Evolutionary conservation across 176 grass and related monocot genomes (phyloP).

Genomic region (Rhynchospora pubera): DNA sequence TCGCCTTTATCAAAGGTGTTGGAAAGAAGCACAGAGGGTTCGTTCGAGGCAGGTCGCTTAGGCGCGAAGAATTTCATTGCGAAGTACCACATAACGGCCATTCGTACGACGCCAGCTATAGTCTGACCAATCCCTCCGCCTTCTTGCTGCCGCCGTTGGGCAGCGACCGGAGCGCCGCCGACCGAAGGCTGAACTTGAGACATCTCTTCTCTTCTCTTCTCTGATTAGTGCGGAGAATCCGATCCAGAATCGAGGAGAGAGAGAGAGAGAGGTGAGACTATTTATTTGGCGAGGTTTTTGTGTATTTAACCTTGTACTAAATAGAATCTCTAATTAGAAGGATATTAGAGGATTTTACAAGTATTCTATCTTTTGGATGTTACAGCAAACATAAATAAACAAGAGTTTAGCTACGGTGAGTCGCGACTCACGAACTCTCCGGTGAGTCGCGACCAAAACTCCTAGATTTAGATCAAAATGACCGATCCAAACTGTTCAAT

Average conservation of each 20-base stretch:
- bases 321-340: neutral
- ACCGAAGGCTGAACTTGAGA: constrained; percentile 36
- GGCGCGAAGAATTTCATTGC: constrained; percentile 88
- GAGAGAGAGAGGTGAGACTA: neutral
- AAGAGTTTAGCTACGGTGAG: no score
- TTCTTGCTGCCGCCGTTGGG: constrained; percentile 33
- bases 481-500: no score
- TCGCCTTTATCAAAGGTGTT: constrained; percentile 96
- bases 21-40: constrained; percentile 56
- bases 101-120: constrained; percentile 67
- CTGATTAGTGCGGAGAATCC: constrained; percentile 35
- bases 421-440: no score
- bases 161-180: constrained; percentile 23
- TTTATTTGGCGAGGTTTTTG: neutral
- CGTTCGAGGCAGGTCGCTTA: constrained; percentile 42
- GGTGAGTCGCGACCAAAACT: no score
- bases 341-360: neutral
- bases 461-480: no score
- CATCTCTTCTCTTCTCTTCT: no score
- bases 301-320: neutral
- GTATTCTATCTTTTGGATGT: neutral
- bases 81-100: constrained; percentile 99
- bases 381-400: no score
- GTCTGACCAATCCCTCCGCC: constrained; percentile 64
- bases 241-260: constrained; percentile 1